Evolutionary conservation across 371 early-diverging fungal genomes (phyloP), one percentile per base, ranked within the genome.

Genomic region (Rhizomucor miehei): DNA sequence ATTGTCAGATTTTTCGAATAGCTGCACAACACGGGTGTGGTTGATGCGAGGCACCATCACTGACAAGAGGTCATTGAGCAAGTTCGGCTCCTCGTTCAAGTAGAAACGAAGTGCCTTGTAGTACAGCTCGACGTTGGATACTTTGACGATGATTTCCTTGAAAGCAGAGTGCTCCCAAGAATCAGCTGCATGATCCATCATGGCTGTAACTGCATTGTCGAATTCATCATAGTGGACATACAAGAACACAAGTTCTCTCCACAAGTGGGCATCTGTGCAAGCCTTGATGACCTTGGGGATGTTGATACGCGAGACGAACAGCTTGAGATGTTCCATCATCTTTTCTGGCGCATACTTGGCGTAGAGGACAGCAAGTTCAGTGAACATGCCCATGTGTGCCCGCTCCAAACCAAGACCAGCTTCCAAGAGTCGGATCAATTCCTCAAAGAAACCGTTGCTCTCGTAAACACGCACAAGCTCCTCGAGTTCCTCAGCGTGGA

Each of bases 331-430:
- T 65, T 94, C 97, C 92, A 94, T 93, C 79, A 96, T 83, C 44
- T 86, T 80, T 54, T 94, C 95, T 1, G 95, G 91, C 3, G 83
- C 80, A 81, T 98, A 94, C 69, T 94, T 94, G 62, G 94, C 88
- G 74, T 98, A 97, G 53, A 96, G 76, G 53, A 96, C 89, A 13
- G 97, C 94, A 36, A 98, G 80, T 66, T 97, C 97, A 0, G 99
- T 98, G 65, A 98, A 98, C 97, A 98, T 95, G 41, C 97, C 98
- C 97, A 97, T 97, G 64, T 98, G 98, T 3, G 98, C 97, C 47
- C 99, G 86, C 76, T 98, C 99, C 55, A 97, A 66, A 21, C 92
- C 92, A n/a, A 98, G 79, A 59, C 95, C 93, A 43, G 91, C 88
- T 77, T 98, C 96, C 25, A 98, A 73, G 43, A 98, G 73, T 21